Evolutionary conservation across 2,329 filamentous ascomycete species (phyloP).

Genomic region (Phialophora chinensis): DNA sequence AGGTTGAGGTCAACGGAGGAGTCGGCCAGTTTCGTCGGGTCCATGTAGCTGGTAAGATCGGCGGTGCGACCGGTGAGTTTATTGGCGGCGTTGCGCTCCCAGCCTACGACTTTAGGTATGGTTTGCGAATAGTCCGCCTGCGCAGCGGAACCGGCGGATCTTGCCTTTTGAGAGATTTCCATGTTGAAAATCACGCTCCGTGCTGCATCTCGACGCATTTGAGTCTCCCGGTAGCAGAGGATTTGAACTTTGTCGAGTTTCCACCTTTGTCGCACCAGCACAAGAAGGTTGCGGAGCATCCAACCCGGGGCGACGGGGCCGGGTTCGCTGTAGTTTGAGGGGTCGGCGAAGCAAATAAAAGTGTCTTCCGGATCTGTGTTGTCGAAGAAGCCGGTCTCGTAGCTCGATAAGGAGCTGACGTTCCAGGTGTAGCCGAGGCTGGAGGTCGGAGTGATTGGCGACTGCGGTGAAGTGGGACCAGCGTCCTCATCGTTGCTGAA

Average conservation of each 20-base stretch:
- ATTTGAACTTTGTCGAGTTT: slow-evolving; percentile 78
- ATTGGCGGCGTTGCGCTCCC: slow-evolving; percentile 82
- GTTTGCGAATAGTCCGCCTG: slow-evolving; percentile 27
- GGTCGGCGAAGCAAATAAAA: slow-evolving; percentile 87
- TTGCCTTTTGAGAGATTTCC: slow-evolving; percentile 28
- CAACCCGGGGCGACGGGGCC: slow-evolving; percentile 95
- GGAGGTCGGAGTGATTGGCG: slow-evolving; percentile 58
- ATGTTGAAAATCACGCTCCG: slow-evolving; percentile 79
- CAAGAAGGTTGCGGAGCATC: slow-evolving; percentile 87
- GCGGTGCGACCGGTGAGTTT: slow-evolving; percentile 80
- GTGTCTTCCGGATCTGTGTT: slow-evolving; percentile 72
- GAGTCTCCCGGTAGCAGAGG: slow-evolving; percentile 86
- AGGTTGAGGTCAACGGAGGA: slow-evolving; percentile 95
- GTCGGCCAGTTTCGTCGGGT: slow-evolving; percentile 82
- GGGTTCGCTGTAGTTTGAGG: slow-evolving; percentile 87
- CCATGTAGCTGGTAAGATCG: slow-evolving; percentile 91
- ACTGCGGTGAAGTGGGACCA: slow-evolving; percentile 39
- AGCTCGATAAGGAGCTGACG: slow-evolving; percentile 75
- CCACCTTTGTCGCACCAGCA: slow-evolving; percentile 83
- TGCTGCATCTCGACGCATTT: slow-evolving; percentile 75
- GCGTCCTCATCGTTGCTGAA: slow-evolving; percentile 42
- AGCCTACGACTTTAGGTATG: slow-evolving; percentile 91
- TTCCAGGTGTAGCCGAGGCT: slow-evolving; percentile 76
- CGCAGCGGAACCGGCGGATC: slow-evolving; percentile 33
- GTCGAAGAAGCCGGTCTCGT: slow-evolving; percentile 87